phyloP scores from a whole-genome alignment of 352 stramenopile species.

The Globisporangium parvum region DNA sequence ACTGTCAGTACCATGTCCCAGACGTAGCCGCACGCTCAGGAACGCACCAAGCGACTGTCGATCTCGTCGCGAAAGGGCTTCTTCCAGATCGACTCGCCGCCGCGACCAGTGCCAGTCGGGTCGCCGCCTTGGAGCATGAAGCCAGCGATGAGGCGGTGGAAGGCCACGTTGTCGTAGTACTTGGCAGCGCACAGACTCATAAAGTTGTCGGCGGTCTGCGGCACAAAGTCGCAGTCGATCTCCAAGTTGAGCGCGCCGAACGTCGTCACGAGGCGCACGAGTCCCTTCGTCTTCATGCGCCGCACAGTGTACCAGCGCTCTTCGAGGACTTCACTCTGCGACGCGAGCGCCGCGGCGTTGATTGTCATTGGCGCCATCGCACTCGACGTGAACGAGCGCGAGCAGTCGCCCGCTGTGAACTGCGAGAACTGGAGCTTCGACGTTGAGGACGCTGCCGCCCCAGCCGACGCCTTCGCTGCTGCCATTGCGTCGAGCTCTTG shows the following conservation, averaged over 20 bases:
- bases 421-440: conserved; percentile 56
- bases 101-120: conserved; percentile 93
- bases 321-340: conserved; percentile 56
- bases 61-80: conserved; percentile 96
- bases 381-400: conserved; percentile 95
- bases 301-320: conserved; percentile 83
- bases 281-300: conserved; percentile 94
- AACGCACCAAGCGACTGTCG: conserved; percentile 87
- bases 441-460: not conserved
- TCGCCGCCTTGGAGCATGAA: conserved; percentile 97
- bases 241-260: conserved; percentile 94
- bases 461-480: conserved; percentile 10
- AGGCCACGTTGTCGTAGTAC: conserved; percentile 93
- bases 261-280: conserved; percentile 94
- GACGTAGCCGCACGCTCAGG: not conserved
- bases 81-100: conserved; percentile 93
- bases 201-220: conserved; percentile 96
- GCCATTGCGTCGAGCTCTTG: conserved; percentile 4
- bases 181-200: conserved; percentile 89
- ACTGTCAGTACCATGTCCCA: not conserved
- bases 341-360: conserved; percentile 42
- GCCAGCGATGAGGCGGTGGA: conserved; percentile 95
- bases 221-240: conserved; percentile 96
- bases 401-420: conserved; percentile 87
- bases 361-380: conserved; percentile 71